Conservation (phyloP, 1,284 basidiomycete genomes). For the Ganoderma lucidum region DNA sequence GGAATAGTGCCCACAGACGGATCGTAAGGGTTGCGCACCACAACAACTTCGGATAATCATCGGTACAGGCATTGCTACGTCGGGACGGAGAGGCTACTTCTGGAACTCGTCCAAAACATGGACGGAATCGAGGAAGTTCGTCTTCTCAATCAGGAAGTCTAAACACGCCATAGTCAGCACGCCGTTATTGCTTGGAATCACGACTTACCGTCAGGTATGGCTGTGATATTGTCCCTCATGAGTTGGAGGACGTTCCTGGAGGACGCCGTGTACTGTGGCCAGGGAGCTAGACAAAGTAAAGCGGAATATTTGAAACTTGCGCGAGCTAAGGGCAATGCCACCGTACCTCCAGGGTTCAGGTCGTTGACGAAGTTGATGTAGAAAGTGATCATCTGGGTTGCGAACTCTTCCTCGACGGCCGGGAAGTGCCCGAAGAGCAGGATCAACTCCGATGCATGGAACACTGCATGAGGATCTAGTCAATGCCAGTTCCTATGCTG, state of each 20-base stretch:
- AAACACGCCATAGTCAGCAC: conserved; percentile 8
- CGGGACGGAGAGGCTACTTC: conserved; percentile 40
- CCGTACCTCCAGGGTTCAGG: conserved; percentile 58
- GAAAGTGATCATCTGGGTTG: conserved; percentile 56
- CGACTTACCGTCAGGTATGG: conserved; percentile 57
- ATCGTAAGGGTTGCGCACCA: too few species aligned
- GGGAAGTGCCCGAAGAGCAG: conserved; percentile 57
- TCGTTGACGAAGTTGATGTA: conserved; percentile 63
- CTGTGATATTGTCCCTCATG: conserved; percentile 56
- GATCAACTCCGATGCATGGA: conserved; percentile 57
- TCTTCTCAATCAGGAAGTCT: conserved; percentile 55
- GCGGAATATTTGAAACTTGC: background rate
- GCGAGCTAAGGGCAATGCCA: background rate
- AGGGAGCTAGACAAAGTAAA: conserved; percentile 44
- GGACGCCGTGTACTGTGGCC: conserved; percentile 50
- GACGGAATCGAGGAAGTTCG: conserved; percentile 50
- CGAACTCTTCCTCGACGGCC: conserved; percentile 53
- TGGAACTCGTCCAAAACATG: conserved; percentile 55
- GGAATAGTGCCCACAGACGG: too few species aligned
- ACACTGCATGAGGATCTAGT: conserved; percentile 45
- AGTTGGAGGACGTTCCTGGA: conserved; percentile 54
- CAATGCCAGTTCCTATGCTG: background rate
- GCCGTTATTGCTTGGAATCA: background rate
- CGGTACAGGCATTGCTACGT: background rate
- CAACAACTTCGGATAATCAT: background rate